Evolutionary conservation across 2,329 filamentous ascomycete species (phyloP).

Genomic region (Karstenula rhodostoma): DNA sequence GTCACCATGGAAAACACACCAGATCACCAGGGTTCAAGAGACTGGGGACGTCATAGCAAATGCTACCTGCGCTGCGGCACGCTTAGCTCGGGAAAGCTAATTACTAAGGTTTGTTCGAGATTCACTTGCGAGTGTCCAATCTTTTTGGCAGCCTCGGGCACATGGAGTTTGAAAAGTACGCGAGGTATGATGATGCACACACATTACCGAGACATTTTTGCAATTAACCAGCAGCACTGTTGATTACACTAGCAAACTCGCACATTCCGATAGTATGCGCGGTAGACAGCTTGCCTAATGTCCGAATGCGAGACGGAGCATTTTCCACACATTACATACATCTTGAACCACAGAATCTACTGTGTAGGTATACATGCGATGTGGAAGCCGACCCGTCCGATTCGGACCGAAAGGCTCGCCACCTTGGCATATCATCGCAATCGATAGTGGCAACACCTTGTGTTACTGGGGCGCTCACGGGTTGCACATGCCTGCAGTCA

Average conservation of each 20-base stretch:
- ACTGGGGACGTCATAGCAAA: not conserved
- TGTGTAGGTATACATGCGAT: not conserved
- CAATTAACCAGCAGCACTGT: not conserved
- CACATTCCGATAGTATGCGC: no score
- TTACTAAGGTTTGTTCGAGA: not conserved
- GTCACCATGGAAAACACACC: not conserved
- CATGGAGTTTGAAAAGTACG: not conserved
- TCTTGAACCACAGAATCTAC: not conserved
- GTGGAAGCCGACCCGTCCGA: not conserved
- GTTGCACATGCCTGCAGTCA: not conserved
- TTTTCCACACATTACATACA: not conserved
- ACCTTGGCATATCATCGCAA: not conserved
- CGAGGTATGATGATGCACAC: not conserved
- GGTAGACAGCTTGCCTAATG: not conserved
- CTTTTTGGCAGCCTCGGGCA: not conserved
- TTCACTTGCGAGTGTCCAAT: not conserved
- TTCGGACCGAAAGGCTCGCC: not conserved
- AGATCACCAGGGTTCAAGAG: not conserved
- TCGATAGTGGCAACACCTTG: constrained; percentile 5
- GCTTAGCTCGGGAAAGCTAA: constrained; percentile 7
- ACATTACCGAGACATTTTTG: not conserved
- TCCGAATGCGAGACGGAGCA: not conserved
- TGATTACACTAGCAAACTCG: not conserved
- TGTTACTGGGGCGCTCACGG: not conserved
- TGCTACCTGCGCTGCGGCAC: constrained; percentile 1